Evolutionary conservation across 2,329 filamentous ascomycete genomes (phyloP), one percentile per base, ranked within the genome.

Genomic region (Trichoderma sp.): DNA sequence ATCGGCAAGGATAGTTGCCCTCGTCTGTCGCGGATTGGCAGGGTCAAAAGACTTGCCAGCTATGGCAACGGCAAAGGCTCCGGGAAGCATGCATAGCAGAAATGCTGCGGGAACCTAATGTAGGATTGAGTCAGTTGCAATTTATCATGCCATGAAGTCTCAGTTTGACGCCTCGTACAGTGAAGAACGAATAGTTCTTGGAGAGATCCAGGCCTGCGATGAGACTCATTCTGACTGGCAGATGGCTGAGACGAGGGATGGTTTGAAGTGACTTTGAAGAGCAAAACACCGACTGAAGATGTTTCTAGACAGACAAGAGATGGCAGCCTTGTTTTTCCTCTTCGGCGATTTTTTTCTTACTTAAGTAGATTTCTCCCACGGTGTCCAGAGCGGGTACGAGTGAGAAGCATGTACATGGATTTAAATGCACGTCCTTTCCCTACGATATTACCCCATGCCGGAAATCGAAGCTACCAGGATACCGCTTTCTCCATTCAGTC

Each of bases 91-190:
- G 66, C 78, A 78, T 26, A 82, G 72, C 66, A 80, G 11, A 67
- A 84, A 80, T 30, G 81, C 83, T 1, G 75, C 82, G 6, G 84
- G 84, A 56, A 86, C 78, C 84, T 84, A 62, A 1, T 39, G 28
- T 36, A 8, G 15, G 32, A 21, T n/a, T 32, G 5, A 21, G 43
- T 63, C n/a, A 43, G 28, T 58, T 32, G 26, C 15, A 18, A 14
- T 30, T 39, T 15, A 26, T 21, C 15, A 39, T 24, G 11, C 18
- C 28, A 32, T 24, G 15, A 8, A 9, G 15, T 26, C 26, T 30
- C 39, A 3, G 14, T 11, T 15, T 57, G 4, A 28, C 6, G 8
- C 11, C 53, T 24, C 72, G 80, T 80, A 68, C 65, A 3, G 78
- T 76, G 69, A 78, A 80, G 69, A 79, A 77, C 30, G 81, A 82